phyloP scores from a whole-genome alignment of 78 protist genomes.

The Thecamonas trahens region DNA sequence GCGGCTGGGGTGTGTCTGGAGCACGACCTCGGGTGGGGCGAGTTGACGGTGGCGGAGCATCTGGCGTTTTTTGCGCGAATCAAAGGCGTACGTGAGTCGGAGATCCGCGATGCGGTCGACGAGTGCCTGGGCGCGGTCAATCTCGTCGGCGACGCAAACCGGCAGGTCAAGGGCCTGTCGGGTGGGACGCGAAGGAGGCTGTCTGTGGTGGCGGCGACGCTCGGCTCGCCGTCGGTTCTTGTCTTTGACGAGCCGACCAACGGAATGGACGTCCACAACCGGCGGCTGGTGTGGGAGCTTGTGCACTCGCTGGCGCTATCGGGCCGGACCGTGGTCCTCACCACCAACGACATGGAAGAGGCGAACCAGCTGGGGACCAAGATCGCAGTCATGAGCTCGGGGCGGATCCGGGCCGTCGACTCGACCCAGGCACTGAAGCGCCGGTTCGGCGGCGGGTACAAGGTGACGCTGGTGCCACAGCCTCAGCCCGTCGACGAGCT shows the following conservation, averaged over 20 bases:
- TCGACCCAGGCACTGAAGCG: conserved; percentile 23
- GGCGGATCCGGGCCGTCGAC: conserved; percentile 23
- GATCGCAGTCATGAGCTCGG: conserved; percentile 40
- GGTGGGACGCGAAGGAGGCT: conserved; percentile 34
- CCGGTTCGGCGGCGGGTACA: conserved; percentile 55
- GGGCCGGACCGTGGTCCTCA: conserved; percentile 17
- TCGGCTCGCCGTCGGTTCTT: conserved; percentile 1
- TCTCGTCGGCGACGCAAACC: neutral
- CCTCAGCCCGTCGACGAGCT: too few relatives aligned
- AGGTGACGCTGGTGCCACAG: neutral
- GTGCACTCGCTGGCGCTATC: neutral
- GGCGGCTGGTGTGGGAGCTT: conserved; percentile 41
- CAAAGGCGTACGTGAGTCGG: conserved; percentile 3
- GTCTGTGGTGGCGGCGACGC: conserved; percentile 9
- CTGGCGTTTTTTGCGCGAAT: conserved; percentile 20
- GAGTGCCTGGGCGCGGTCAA: neutral
- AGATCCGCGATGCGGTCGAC: neutral
- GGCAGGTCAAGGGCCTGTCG: neutral
- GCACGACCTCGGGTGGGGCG: conserved; percentile 28
- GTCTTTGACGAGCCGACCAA: conserved; percentile 33
- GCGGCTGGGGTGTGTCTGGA: conserved; percentile 26
- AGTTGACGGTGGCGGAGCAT: conserved; percentile 33
- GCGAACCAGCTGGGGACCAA: conserved; percentile 55
- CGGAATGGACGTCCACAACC: too few relatives aligned
- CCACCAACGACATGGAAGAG: conserved; percentile 66